Base-by-base conservation (phyloP, 1,139 yeast genomes). In the Sugiyamaella novakii region DNA sequence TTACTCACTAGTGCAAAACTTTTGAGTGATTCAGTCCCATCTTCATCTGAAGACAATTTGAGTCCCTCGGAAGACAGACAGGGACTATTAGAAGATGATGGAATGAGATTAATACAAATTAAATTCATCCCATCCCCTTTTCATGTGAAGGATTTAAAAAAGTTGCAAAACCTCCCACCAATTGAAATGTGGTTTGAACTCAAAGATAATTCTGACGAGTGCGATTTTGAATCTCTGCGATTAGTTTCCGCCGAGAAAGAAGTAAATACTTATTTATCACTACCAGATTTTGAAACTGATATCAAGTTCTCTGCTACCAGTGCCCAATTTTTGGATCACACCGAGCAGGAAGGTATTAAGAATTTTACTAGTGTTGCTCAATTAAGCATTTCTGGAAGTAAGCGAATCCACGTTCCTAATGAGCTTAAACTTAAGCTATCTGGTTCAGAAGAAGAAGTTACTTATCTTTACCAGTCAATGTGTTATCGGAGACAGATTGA, bases 141-240 rank as follows among this genome's bases (percentile, higher is more conserved):
- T 51, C 42, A 51, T 31, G 50, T 38, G 5, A 58, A 52, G 10
- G 55, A 41, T 19, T 31, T 30, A 3, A 40, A 57, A 47, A 15
- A 47, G 52, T 17, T 53, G 54, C n/a, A 60, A 57, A 11, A 60
- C 66, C 43, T 71, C 47, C 84, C 84, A 0, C 79, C 82, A 0
- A 66, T 80, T 2, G 84, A 80, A 59, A 65, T 80, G 43, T 78
- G 82, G 79, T 65, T 76, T 46, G 77, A 74, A 39, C 62, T 78
- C 46, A 71, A 73, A 52, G 69, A 67, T 7, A 12, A 39, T 29
- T 57, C 63, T 28, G 70, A 69, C 15, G 64, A 57, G n/a, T 73
- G 78, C 1, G 76, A 74, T 45, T 53, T 70, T 42, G 72, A 70
- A 25, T 66, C 77, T 5, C 60, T 78, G 47, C 68, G 69, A 36